Percentiles rank a stretch among this genome's conserved stretches.
phyloP scores from a whole-genome alignment of 148 eudicot genomes.

The Vaccinium myrtillus region DNA sequence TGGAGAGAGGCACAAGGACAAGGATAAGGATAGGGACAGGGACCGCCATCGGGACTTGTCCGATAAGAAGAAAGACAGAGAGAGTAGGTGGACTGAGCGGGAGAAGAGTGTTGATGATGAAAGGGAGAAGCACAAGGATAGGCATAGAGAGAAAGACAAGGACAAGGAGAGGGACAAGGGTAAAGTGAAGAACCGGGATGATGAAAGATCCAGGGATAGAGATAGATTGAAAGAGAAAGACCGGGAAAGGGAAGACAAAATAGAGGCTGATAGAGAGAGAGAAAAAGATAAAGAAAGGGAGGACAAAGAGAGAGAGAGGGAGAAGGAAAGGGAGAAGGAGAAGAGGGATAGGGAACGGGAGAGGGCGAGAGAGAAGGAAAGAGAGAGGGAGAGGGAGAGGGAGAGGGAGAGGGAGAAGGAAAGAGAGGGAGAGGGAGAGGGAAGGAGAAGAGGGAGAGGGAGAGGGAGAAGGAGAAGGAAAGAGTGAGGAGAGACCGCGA shows the following conservation, averaged over 20 bases:
- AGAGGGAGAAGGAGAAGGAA: neutral
- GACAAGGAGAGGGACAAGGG: slow-evolving; percentile 10
- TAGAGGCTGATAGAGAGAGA: slow-evolving; percentile 30
- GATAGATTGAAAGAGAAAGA: slow-evolving; percentile 22
- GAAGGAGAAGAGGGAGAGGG: no score
- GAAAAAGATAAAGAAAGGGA: slow-evolving; percentile 28
- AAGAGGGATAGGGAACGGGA: slow-evolving; percentile 8
- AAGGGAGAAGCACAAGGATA: slow-evolving; percentile 29
- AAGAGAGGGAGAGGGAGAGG: neutral
- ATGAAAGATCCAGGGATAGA: slow-evolving; percentile 27
- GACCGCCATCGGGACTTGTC: slow-evolving; percentile 11
- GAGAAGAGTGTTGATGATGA: slow-evolving; percentile 35
- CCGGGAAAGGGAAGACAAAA: slow-evolving; percentile 10
- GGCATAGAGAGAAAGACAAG: slow-evolving; percentile 30
- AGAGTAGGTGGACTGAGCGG: slow-evolving; percentile 21
- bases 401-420: slow-evolving; percentile 22
- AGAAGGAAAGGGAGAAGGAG: slow-evolving; percentile 17
- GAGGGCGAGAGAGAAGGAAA: neutral
- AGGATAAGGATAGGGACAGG: slow-evolving; percentile 9
- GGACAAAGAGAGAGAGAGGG: slow-evolving; percentile 21
- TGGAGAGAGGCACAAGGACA: slow-evolving; percentile 11
- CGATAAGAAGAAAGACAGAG: slow-evolving; percentile 16
- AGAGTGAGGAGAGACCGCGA: neutral
- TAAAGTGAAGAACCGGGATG: slow-evolving; percentile 24
- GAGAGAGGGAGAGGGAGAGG: slow-evolving; percentile 15